Evolutionary conservation across 768 basidiomycete species (phyloP).

Genomic region (Russula earlei): DNA sequence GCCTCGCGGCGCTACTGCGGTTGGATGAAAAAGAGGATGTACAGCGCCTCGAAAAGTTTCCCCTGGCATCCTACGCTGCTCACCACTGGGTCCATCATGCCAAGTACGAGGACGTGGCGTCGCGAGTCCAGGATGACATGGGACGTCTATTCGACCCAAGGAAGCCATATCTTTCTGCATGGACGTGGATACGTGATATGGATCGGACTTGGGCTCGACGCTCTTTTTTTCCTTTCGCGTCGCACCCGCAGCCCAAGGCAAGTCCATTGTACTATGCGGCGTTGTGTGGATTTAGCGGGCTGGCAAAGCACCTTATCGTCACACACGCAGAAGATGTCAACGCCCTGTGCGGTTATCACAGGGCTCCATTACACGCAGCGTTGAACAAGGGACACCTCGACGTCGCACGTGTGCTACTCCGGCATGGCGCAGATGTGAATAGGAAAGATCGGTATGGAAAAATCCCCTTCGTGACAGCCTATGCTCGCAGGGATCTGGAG

Average conservation of each 20-base stretch:
- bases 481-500: too few species aligned
- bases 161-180: not conserved
- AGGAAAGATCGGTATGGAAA: too few species aligned
- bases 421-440: not conserved
- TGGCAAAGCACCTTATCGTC: too few species aligned
- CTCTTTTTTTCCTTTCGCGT: not conserved
- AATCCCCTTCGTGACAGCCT: not conserved
- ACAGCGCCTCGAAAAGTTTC: not conserved
- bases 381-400: too few species aligned
- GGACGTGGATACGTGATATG: not conserved
- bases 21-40: not conserved
- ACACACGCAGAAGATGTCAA: too few species aligned
- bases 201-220: not conserved
- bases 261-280: too few species aligned
- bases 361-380: too few species aligned
- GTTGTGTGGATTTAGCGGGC: too few species aligned
- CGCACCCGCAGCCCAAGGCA: too few species aligned
- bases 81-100: not conserved
- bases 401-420: too few species aligned
- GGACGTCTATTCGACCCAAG: not conserved
- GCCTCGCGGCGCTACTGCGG: not conserved
- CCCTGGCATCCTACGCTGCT: not conserved
- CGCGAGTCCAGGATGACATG: not conserved
- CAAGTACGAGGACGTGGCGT: not conserved
- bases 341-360: too few species aligned